A percentile compares a stretch with the other conserved stretches of the same genome.
These are phyloP conservation scores for Primulina huaijiensis DNA, from an alignment of 257 asterid genomes.

Conservation along the genomic window DNA sequence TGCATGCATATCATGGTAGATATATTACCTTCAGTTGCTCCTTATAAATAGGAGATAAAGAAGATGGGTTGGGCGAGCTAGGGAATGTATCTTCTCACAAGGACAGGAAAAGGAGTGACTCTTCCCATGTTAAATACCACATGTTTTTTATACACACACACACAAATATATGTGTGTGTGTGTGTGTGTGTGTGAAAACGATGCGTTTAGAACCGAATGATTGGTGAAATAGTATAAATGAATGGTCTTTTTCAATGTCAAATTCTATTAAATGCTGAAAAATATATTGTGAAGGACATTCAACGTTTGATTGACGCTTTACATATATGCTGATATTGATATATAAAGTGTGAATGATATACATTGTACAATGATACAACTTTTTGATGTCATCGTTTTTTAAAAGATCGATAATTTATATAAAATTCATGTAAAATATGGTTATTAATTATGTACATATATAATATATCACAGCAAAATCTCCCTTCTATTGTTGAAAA, in stretches of 20 bases:
- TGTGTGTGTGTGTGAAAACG: too few species aligned
- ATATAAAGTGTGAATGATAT: too few species aligned
- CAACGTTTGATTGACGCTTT: not conserved
- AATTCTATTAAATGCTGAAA: not conserved
- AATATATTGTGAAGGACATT: not conserved
- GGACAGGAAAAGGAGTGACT: constrained; percentile 47
- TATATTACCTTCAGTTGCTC: constrained; percentile 20
- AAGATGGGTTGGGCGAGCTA: constrained; percentile 52
- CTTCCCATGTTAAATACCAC: constrained; percentile 53
- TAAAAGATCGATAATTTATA: too few species aligned
- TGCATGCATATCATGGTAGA: constrained; percentile 21
- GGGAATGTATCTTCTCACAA: constrained; percentile 42
- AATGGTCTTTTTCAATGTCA: not conserved
- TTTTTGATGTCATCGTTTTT: too few species aligned
- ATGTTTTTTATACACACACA: not conserved
- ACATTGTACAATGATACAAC: too few species aligned
- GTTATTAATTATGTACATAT: too few species aligned
- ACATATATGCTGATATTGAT: not conserved
- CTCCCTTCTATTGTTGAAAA: too few species aligned
- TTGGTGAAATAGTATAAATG: too few species aligned
- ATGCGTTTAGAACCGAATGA: too few species aligned
- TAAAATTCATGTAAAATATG: too few species aligned
- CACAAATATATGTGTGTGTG: too few species aligned
- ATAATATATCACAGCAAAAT: too few species aligned
- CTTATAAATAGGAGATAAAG: constrained; percentile 41